Conservation (phyloP, 352 stramenopile genomes). For the Sclerospora graminicola region DNA sequence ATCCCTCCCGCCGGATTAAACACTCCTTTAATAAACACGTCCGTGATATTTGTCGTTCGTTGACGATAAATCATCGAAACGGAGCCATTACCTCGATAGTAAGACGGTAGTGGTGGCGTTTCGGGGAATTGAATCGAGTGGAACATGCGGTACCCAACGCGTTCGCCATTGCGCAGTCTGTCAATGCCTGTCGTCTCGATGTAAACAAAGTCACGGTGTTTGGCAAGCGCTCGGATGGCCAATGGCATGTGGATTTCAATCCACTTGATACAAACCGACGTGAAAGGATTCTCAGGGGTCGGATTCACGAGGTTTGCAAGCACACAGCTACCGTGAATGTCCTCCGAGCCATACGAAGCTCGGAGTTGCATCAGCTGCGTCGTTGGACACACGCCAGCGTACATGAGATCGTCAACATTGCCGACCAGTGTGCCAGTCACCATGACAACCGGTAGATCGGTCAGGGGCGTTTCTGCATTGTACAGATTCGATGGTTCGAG, state of each 20-base stretch:
- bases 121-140: constrained; percentile 39
- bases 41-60: constrained; percentile 28
- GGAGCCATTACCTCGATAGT: constrained; percentile 42
- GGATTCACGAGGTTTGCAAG: constrained; percentile 24
- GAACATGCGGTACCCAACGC: constrained; percentile 30
- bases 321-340: constrained; percentile 31
- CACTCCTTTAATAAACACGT: constrained; percentile 44
- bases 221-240: constrained; percentile 24
- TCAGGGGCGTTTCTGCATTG: constrained; percentile 5
- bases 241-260: constrained; percentile 27
- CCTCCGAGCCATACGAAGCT: constrained; percentile 33
- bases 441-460: constrained; percentile 21
- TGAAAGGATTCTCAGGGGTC: constrained; percentile 25
- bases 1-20: constrained; percentile 28
- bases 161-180: constrained; percentile 23
- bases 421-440: constrained; percentile 21
- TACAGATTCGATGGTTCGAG: not conserved
- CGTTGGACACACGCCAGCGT: constrained; percentile 20
- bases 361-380: constrained; percentile 29
- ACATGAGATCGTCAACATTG: constrained; percentile 31
- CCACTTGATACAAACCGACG: constrained; percentile 36
- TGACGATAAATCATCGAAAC: constrained; percentile 51
- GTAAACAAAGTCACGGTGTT: constrained; percentile 41
- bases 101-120: constrained; percentile 21
- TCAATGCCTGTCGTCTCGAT: constrained; percentile 34